Evolutionary conservation across 257 asterid genomes (phyloP), one percentile per base, ranked within the genome.

Genomic region (Fraxinus pennsylvanica): DNA sequence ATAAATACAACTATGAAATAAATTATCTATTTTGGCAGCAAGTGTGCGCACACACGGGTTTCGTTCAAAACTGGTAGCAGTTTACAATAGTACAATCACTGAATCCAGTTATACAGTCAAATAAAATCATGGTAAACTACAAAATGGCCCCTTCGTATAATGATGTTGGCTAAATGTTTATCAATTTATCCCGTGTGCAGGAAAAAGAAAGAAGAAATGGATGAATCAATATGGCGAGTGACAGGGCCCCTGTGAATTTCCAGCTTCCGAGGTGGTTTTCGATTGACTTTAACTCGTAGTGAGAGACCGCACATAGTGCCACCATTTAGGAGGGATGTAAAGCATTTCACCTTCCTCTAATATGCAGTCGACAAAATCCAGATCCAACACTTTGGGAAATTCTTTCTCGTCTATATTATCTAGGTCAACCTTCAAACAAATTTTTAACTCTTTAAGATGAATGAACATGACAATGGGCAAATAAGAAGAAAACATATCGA

Each of bases 331-430:
- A 85, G 99, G 99, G 65, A 96, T 93, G 84, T 96, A 96, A 17
- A 96, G 91, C 99, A 96, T 93, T 83, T 96, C 97, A 41, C 99
- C 98, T 91, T 96, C 99, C 85, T 93, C 98, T 67, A 96, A 83
- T 78, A 93, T 82, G 94, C 99, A 96, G 81, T 96, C 99, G 74
- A 87, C 43, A 76, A 93, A 96, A 15, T 90, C 97, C 86, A 93
- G 80, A 72, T 88, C 90, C 74, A 71, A 29, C 61, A 91, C 81
- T 73, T 83, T 88, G 0, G 97, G 97, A 74, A 90, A 93, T 88
- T 91, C 93, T 47, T 41, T 73, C 82, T 86, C 92, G 9, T 93
- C 90, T 38, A 93, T 69, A 74, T 90, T 84, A 84, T 96, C 99
- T 59, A 96, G 92, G 85, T 96, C 99, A 81, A 96, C 98, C 99